A percentile compares a stretch with the other conserved stretches of the same genome.
These are phyloP conservation scores for Apiospora rasikravindrae DNA, from an alignment of 2,329 filamentous ascomycete genomes.

Conservation along the genomic window DNA sequence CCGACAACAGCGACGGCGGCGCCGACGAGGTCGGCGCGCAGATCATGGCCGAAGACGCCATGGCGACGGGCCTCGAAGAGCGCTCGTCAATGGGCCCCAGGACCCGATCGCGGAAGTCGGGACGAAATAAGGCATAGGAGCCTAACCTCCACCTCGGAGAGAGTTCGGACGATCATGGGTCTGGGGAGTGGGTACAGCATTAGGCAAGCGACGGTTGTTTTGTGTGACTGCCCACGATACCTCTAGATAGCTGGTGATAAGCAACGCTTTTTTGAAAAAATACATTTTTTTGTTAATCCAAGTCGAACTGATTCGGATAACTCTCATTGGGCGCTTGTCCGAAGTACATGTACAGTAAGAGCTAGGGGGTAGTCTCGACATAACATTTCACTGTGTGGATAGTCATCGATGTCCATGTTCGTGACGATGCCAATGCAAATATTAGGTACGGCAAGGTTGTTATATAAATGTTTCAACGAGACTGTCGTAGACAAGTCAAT, in stretches of 20 bases:
- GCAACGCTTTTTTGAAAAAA: not conserved
- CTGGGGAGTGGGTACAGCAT: not conserved
- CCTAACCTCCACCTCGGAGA: not conserved
- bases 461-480: not conserved
- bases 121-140: constrained; percentile 9
- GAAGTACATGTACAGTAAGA: not conserved
- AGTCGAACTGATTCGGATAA: not conserved
- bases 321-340: not conserved
- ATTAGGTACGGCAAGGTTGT: not conserved
- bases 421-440: not conserved
- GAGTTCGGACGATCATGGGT: not conserved
- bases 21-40: not conserved
- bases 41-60: constrained; percentile 11
- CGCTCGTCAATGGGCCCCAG: not conserved
- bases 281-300: not conserved
- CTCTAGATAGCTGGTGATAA: not conserved
- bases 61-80: not conserved
- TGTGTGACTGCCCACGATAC: constrained; percentile 2
- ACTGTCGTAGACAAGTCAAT: not conserved
- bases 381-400: not conserved
- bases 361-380: not conserved
- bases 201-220: not conserved
- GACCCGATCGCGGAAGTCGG: constrained; percentile 6
- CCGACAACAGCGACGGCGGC: not conserved
- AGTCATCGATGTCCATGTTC: not conserved